Conservation (phyloP, 768 basidiomycete species). For the Podaxis sp. region DNA sequence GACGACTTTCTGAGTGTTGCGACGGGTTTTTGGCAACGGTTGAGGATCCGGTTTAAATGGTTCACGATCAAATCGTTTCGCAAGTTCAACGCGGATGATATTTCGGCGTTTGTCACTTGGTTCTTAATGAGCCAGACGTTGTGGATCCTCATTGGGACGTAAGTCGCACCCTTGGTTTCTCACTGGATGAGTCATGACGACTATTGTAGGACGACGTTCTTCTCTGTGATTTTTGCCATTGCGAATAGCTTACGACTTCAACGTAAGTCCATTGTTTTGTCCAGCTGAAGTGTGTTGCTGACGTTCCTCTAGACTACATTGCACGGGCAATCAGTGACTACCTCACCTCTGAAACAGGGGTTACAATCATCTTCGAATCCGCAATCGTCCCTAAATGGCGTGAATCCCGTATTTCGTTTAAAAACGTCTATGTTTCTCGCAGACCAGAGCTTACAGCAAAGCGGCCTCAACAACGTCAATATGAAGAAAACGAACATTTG, state of each 20-base stretch:
- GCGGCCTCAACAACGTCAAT: slow-evolving; percentile 19
- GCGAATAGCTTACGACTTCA: slow-evolving; percentile 86
- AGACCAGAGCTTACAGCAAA: slow-evolving; percentile 44
- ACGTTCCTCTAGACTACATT: slow-evolving; percentile 59
- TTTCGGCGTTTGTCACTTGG: slow-evolving; percentile 95
- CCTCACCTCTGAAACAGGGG: slow-evolving; percentile 89
- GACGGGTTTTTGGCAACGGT: slow-evolving; percentile 86
- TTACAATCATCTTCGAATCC: slow-evolving; percentile 94
- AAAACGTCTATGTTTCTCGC: slow-evolving; percentile 92
- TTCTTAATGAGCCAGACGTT: slow-evolving; percentile 93
- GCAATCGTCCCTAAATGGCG: slow-evolving; percentile 99
- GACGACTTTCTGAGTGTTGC: slow-evolving; percentile 89
- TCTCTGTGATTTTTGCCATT: slow-evolving; percentile 88
- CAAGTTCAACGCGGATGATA: slow-evolving; percentile 94
- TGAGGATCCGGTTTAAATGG: slow-evolving; percentile 95
- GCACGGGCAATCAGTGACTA: slow-evolving; percentile 90
- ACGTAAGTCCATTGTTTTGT: slow-evolving; percentile 43
- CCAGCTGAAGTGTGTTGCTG: not conserved
- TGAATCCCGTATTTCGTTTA: slow-evolving; percentile 93
- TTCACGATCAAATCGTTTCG: slow-evolving; percentile 94
- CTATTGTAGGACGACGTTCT: slow-evolving; percentile 79
- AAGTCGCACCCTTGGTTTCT: slow-evolving; percentile 30
- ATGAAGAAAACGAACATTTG: slow-evolving; percentile 38
- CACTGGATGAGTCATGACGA: not conserved
- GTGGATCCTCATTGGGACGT: slow-evolving; percentile 96